These are phyloP conservation scores for Huntiella moniliformis DNA, from an alignment of 2,329 filamentous ascomycete genomes.

Conservation along the genomic window DNA sequence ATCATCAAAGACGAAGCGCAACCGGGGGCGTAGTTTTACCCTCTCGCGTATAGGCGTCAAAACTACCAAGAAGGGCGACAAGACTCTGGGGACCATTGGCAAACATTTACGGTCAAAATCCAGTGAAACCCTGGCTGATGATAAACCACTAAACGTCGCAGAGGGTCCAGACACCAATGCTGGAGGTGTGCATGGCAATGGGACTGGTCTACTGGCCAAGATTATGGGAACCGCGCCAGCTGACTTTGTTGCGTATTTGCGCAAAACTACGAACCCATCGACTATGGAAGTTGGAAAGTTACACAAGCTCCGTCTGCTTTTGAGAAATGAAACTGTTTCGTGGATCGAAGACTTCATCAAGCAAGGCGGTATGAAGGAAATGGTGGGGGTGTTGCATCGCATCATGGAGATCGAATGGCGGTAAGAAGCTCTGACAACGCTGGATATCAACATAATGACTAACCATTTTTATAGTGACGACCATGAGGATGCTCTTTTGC, in stretches of 20 bases:
- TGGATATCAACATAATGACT: constrained; percentile 12
- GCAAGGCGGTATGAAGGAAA: constrained; percentile 80
- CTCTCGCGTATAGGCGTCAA: constrained; percentile 33
- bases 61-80: constrained; percentile 36
- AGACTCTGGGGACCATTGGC: constrained; percentile 26
- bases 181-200: constrained; percentile 18
- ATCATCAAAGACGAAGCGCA: constrained; percentile 31
- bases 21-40: constrained; percentile 61
- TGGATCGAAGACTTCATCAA: constrained; percentile 90
- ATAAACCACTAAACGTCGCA: constrained; percentile 27
- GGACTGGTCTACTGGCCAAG: constrained; percentile 42
- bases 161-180: constrained; percentile 29
- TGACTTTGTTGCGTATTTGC: constrained; percentile 74
- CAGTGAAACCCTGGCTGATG: constrained; percentile 46
- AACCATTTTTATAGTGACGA: constrained; percentile 48
- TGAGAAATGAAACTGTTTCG: constrained; percentile 85
- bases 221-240: constrained; percentile 54
- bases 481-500: constrained; percentile 80
- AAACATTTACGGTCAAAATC: constrained; percentile 55
- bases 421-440: constrained; percentile 27
- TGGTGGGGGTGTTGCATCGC: constrained; percentile 70
- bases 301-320: constrained; percentile 73
- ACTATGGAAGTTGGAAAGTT: constrained; percentile 83
- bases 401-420: constrained; percentile 95
- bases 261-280: constrained; percentile 63